Conservation (phyloP, 192 early-diverging fungal species). For the Dissophora globulifera region DNA sequence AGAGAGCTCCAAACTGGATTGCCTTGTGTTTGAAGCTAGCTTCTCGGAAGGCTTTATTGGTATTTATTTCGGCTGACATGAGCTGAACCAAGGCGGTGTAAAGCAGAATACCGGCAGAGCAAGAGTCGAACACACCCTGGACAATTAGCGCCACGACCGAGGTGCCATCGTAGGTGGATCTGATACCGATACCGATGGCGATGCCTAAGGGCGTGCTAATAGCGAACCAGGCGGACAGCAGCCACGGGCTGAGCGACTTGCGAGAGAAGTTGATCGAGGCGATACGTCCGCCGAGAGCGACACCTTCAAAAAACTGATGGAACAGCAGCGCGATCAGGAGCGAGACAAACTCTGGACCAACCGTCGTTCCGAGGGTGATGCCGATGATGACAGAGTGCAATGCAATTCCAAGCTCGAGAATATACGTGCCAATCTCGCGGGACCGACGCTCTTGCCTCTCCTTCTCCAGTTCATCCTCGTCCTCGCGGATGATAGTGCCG, state of each 20-base stretch:
- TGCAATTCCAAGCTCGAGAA: constrained; percentile 82
- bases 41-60: constrained; percentile 61
- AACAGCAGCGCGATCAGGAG: constrained; percentile 65
- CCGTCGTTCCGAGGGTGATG: constrained; percentile 70
- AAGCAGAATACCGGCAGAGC: constrained; percentile 85
- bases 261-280: constrained; percentile 56
- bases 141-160: constrained; percentile 65
- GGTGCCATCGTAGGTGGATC: constrained; percentile 66
- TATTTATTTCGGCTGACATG: constrained; percentile 76
- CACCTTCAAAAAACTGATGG: constrained; percentile 81
- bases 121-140: constrained; percentile 81
- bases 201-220: constrained; percentile 89
- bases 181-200: constrained; percentile 79
- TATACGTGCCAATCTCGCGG: constrained; percentile 66
- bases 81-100: constrained; percentile 83
- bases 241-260: constrained; percentile 56
- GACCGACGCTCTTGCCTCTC: constrained; percentile 38
- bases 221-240: constrained; percentile 70
- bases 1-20: constrained; percentile 69
- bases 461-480: neutral
- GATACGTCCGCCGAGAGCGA: constrained; percentile 81
- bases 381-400: constrained; percentile 84
- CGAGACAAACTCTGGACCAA: constrained; percentile 63
- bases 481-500: neutral
- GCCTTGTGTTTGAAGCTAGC: constrained; percentile 45